phyloP scores from a whole-genome alignment of 257 asterid species.

The Ballota nigra region DNA sequence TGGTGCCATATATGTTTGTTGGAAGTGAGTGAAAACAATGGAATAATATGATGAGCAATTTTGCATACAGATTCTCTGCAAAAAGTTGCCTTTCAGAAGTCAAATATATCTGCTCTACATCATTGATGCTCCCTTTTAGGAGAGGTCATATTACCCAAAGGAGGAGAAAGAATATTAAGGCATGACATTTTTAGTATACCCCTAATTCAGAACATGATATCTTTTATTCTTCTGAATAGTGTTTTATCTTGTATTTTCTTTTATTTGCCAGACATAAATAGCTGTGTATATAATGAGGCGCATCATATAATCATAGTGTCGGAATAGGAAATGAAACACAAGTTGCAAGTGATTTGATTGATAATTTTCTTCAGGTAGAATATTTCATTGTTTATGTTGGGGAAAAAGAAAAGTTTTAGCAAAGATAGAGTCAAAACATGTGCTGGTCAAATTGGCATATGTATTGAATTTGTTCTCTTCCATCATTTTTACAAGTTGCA shows the following conservation, averaged over 20 bases:
- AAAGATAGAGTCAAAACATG: not conserved
- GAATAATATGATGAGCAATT: not conserved
- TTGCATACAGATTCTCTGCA: constrained; percentile 22
- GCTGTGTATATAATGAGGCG: too few relatives aligned
- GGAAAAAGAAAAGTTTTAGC: too few relatives aligned
- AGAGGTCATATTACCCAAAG: constrained; percentile 29
- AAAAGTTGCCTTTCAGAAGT: constrained; percentile 10
- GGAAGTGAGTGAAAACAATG: constrained; percentile 2
- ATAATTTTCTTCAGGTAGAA: too few relatives aligned
- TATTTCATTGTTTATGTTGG: too few relatives aligned
- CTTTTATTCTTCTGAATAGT: not conserved
- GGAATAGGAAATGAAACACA: too few relatives aligned
- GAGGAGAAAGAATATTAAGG: constrained; percentile 12
- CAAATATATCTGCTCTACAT: constrained; percentile 23
- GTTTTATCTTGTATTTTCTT: too few relatives aligned
- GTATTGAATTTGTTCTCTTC: not conserved
- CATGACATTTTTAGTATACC: not conserved
- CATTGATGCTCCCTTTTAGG: constrained; percentile 24
- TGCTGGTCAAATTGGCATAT: not conserved
- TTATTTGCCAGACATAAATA: too few relatives aligned
- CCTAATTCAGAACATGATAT: not conserved
- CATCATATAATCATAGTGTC: too few relatives aligned
- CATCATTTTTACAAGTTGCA: not conserved
- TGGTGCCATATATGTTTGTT: constrained; percentile 2
- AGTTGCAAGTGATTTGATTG: too few relatives aligned